phyloP scores from a whole-genome alignment of 148 eudicot genomes.

The Amaranthus hypochondriacus region DNA sequence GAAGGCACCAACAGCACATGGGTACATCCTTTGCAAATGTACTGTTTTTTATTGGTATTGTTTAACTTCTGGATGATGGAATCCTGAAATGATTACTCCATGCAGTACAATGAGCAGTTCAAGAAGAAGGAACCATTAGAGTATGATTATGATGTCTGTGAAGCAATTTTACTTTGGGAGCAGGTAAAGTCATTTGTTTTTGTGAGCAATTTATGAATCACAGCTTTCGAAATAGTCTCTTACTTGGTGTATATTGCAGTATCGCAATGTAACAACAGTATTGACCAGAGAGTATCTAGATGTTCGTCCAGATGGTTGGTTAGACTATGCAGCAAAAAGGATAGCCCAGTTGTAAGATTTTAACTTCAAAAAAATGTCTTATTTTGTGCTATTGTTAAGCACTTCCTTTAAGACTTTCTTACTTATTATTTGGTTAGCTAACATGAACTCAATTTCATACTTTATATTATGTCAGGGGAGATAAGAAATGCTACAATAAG shows the following conservation, averaged over 20 bases:
- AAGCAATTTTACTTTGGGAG: constrained; percentile 89
- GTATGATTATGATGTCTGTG: constrained; percentile 82
- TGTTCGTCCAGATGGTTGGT: constrained; percentile 96
- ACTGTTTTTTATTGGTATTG: neutral
- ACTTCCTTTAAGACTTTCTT: neutral
- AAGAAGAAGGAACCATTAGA: constrained; percentile 83
- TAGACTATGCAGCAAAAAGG: constrained; percentile 91
- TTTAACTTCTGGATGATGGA: constrained; percentile 2
- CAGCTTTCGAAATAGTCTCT: neutral
- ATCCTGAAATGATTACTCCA: neutral
- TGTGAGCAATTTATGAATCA: neutral
- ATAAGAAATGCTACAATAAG: constrained; percentile 78
- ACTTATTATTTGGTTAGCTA: constrained; percentile 2
- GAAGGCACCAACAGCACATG: constrained; percentile 94
- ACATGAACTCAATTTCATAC: neutral
- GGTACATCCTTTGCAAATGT: constrained; percentile 37
- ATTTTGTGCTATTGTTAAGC: neutral
- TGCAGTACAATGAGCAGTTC: constrained; percentile 83
- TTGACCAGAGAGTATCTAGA: constrained; percentile 97
- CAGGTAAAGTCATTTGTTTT: constrained; percentile 47
- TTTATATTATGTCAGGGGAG: constrained; percentile 44
- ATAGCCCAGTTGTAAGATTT: constrained; percentile 82
- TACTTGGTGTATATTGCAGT: constrained; percentile 57
- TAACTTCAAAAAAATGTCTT: constrained; percentile 5
- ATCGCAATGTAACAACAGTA: constrained; percentile 97